Evolutionary conservation across 495 filamentous ascomycete species (phyloP), one percentile per base, ranked within the genome.

Genomic region (Podospora fimiseda): DNA sequence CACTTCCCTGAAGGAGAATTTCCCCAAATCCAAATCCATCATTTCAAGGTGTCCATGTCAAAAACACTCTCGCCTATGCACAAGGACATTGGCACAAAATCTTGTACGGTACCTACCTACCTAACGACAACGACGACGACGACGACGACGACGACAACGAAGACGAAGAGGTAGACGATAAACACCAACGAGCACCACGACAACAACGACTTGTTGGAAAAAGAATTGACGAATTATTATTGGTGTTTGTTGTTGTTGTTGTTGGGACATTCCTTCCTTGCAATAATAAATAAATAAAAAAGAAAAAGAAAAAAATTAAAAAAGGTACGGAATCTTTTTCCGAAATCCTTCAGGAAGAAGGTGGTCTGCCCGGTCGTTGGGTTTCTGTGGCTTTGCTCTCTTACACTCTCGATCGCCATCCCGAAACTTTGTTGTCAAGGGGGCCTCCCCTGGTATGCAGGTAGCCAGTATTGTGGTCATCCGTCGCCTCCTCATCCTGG

Each of bases 401-500:
- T n/a, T n/a, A n/a, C n/a, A n/a, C n/a, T 50, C 53, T 50, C 49
- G 52, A 57, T 53, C 53, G 59, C 55, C 33, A 24, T 60, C 55
- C 59, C 60, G 56, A 65, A 66, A 64, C 61, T 22, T 59, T 44
- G 40, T 45, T n/a, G 46, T 43, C 51, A 56, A 57, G 63, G 58
- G 43, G 20, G 20, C 43, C 57, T 56, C 48, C 65, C 60, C 62
- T 66, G 62, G 65, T 54, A 66, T 66, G 65, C 65, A 64, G 56
- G 43, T 62, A 60, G 55, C 62, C 58, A 55, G 59, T 55, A 54
- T 61, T 52, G 53, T 51, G 54, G 51, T 50, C 48, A 47, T 46
- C 36, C 51, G 21, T n/a, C 43, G 22, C 41, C 44, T 45, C 24
- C 52, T 50, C 51, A 55, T 30, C 36, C 56, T 53, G 22, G 46